Evolutionary conservation across 1,284 basidiomycete genomes (phyloP).

Genomic region (Malassezia obtusa): DNA sequence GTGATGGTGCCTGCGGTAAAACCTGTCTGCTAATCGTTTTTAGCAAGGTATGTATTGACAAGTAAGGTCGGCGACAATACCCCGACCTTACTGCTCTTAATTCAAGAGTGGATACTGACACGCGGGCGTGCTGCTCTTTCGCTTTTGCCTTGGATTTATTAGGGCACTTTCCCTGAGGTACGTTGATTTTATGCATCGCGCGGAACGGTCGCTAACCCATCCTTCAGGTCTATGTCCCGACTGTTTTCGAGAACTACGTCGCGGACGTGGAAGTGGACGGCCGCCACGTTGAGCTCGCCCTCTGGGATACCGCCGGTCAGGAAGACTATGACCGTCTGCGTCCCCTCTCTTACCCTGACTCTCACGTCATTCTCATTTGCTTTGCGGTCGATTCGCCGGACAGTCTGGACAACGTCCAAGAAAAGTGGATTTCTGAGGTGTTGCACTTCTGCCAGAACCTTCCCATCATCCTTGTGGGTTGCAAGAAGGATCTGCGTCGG

Average conservation of each 20-base stretch:
- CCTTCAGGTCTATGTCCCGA: conserved; percentile 86
- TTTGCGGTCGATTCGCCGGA: conserved; percentile 86
- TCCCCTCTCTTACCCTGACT: conserved; percentile 73
- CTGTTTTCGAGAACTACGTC: conserved; percentile 82
- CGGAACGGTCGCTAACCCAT: too few relatives aligned
- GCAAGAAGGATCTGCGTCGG: conserved; percentile 58
- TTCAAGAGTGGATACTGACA: conserved; percentile 7
- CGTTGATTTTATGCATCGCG: conserved; percentile 21
- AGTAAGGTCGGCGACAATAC: not conserved
- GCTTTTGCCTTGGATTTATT: not conserved
- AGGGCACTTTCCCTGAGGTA: conserved; percentile 84
- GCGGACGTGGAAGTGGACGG: conserved; percentile 81
- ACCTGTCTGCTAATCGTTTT: conserved; percentile 76
- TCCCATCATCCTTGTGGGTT: conserved; percentile 80
- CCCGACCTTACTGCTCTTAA: not conserved
- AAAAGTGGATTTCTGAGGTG: conserved; percentile 94
- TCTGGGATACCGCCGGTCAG: conserved; percentile 93
- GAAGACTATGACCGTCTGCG: conserved; percentile 57
- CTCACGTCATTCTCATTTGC: conserved; percentile 85
- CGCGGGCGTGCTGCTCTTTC: not conserved
- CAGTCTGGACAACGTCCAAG: conserved; percentile 86
- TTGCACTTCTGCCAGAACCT: conserved; percentile 80
- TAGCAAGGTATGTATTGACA: conserved; percentile 54
- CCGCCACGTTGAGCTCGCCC: conserved; percentile 79
- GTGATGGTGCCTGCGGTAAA: conserved; percentile 61